These are phyloP conservation scores for Linum lewisii DNA, from an alignment of 345 rosid genomes.

Conservation along the genomic window DNA sequence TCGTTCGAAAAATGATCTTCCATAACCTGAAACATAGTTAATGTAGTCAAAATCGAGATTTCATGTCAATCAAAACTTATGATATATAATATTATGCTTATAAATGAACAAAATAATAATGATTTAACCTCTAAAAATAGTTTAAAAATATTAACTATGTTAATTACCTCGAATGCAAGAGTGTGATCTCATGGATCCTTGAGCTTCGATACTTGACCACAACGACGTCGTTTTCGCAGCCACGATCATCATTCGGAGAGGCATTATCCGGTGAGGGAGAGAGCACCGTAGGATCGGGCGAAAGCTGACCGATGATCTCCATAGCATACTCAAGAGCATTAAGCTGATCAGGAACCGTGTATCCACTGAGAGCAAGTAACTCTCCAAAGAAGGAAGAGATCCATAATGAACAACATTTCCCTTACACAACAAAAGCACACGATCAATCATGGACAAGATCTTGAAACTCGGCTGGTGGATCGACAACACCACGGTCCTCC, in stretches of 20 bases:
- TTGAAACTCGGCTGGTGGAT: conserved; percentile 97
- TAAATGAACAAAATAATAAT: too few species aligned
- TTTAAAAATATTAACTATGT: too few species aligned
- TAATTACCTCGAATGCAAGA: conserved; percentile 22
- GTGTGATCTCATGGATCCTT: conserved; percentile 47
- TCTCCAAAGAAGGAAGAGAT: conserved; percentile 40
- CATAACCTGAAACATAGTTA: conserved; percentile 35
- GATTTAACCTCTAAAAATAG: too few species aligned
- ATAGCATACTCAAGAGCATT: conserved; percentile 77
- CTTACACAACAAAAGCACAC: conserved; percentile 51
- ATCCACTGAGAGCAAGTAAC: conserved; percentile 49
- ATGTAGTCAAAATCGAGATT: too few species aligned
- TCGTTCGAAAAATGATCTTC: conserved; percentile 81
- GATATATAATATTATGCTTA: too few species aligned
- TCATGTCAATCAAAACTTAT: too few species aligned
- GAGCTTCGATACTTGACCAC: conserved; percentile 38
- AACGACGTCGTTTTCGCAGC: neutral
- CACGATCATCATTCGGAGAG: neutral
- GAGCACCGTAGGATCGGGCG: neutral
- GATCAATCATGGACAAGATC: conserved; percentile 63
- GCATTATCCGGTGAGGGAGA: neutral
- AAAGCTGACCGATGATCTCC: conserved; percentile 64
- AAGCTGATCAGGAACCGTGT: conserved; percentile 76
- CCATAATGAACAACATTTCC: conserved; percentile 80
- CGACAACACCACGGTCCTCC: conserved; percentile 65